Percentiles rank a stretch among this genome's conserved stretches.
These are phyloP conservation scores for Xylariaceae sp. DNA, from an alignment of 2,329 filamentous ascomycete species.

Conservation along the genomic window DNA sequence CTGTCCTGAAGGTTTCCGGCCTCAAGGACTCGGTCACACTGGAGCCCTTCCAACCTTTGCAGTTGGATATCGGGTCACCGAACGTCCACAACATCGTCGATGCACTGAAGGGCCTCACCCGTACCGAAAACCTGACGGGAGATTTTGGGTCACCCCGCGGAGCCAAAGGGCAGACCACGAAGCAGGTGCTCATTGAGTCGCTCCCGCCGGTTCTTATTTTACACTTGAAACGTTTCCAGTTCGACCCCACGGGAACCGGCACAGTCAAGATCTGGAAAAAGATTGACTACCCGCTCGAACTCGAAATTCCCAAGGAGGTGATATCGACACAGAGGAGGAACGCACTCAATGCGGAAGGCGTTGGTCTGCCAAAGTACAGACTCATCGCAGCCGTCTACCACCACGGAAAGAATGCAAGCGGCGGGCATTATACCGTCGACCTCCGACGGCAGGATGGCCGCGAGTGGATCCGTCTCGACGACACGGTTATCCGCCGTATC, in stretches of 20 bases:
- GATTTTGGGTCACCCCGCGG: slow-evolving; percentile 78
- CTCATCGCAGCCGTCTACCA: slow-evolving; percentile 93
- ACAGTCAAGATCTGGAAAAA: slow-evolving; percentile 99
- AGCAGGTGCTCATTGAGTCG: slow-evolving; percentile 91
- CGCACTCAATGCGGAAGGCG: slow-evolving; percentile 56
- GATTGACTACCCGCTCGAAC: slow-evolving; percentile 86
- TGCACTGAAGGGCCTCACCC: slow-evolving; percentile 78
- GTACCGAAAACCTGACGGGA: slow-evolving; percentile 76
- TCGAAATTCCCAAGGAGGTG: slow-evolving; percentile 88
- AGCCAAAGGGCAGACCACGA: slow-evolving; percentile 71
- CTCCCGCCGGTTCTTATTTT: slow-evolving; percentile 88
- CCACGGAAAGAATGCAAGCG: slow-evolving; percentile 92
- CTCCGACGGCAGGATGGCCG: slow-evolving; percentile 88
- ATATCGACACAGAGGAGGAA: slow-evolving; percentile 72
- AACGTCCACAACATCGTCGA: slow-evolving; percentile 89
- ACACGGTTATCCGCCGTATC: slow-evolving; percentile 82
- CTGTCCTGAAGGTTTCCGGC: slow-evolving; percentile 80
- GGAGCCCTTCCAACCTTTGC: slow-evolving; percentile 89
- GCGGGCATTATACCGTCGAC: slow-evolving; percentile 97
- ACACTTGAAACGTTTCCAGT: slow-evolving; percentile 96
- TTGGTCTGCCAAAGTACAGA: slow-evolving; percentile 73
- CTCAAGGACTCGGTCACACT: slow-evolving; percentile 86
- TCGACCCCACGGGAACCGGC: slow-evolving; percentile 72
- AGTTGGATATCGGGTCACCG: slow-evolving; percentile 85
- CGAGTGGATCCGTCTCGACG: slow-evolving; percentile 94